Evolutionary conservation across 169 alveolate genomes (phyloP).

Genomic region (Theileria equi): DNA sequence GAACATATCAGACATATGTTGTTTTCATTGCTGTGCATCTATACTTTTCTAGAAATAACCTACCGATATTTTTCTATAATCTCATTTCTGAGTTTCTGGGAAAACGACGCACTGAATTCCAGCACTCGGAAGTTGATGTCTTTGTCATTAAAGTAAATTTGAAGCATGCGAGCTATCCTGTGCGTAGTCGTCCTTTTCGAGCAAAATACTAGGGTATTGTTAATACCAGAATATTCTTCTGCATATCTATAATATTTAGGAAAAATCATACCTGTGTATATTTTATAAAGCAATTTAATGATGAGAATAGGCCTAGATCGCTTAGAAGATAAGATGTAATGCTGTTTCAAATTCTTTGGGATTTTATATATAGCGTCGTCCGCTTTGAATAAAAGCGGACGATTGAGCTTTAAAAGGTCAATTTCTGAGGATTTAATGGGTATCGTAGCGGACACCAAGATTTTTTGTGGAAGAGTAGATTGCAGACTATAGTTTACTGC

Average conservation of each 20-base stretch:
- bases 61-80: constrained; percentile 14
- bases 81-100: constrained; percentile 29
- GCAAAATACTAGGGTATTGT: constrained; percentile 40
- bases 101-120: constrained; percentile 24
- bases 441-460: constrained; percentile 60
- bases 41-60: not conserved
- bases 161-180: constrained; percentile 26
- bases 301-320: constrained; percentile 7
- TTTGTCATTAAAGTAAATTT: constrained; percentile 9
- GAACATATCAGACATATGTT: constrained; percentile 86
- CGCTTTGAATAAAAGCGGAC: constrained; percentile 42
- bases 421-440: constrained; percentile 56
- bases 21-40: constrained; percentile 1
- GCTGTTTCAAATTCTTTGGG: constrained; percentile 38
- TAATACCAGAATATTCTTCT: no score
- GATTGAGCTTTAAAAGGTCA: constrained; percentile 33
- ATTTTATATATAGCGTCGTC: constrained; percentile 15
- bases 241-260: not conserved
- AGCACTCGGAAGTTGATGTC: constrained; percentile 3
- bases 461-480: constrained; percentile 35
- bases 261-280: not conserved
- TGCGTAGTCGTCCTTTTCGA: constrained; percentile 27
- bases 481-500: not conserved
- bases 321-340: constrained; percentile 24
- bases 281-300: not conserved